Conservation (phyloP, 1,284 basidiomycete genomes). For the Rhizoctonia solani region DNA sequence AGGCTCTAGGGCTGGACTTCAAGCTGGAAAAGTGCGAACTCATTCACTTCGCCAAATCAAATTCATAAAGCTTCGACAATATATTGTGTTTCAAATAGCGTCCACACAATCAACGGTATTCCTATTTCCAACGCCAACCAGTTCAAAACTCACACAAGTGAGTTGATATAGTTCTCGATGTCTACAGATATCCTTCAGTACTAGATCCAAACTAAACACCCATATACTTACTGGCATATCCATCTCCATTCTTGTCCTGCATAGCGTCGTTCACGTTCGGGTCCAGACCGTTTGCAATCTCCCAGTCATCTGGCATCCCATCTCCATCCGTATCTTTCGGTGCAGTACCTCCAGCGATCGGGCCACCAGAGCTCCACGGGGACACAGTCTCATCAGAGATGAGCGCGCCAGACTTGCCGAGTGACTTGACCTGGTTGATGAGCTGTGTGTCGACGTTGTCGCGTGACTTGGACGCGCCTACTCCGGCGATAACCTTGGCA, state of each 20-base stretch:
- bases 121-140: no score
- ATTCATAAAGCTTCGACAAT: no score
- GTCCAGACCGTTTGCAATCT: slow-evolving; percentile 46
- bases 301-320: slow-evolving; percentile 48
- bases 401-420: slow-evolving; percentile 46
- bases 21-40: slow-evolving; percentile 42
- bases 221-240: slow-evolving; percentile 46
- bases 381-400: slow-evolving; percentile 45
- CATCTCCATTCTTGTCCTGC: slow-evolving; percentile 43
- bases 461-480: slow-evolving; percentile 47
- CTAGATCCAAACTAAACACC: background rate
- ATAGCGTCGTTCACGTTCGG: slow-evolving; percentile 46
- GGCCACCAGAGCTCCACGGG: slow-evolving; percentile 47
- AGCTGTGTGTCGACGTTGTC: slow-evolving; percentile 47
- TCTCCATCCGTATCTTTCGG: slow-evolving; percentile 47
- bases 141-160: slow-evolving; percentile 43
- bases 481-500: slow-evolving; percentile 44
- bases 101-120: no score
- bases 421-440: slow-evolving; percentile 45
- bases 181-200: slow-evolving; percentile 39
- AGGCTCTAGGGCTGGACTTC: slow-evolving; percentile 39
- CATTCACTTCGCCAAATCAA: slow-evolving; percentile 41
- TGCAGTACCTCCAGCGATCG: slow-evolving; percentile 46
- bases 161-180: slow-evolving; percentile 48
- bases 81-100: no score